Base-by-base conservation (phyloP, 306 rosid genomes). In the Spatholobus suberectus region DNA sequence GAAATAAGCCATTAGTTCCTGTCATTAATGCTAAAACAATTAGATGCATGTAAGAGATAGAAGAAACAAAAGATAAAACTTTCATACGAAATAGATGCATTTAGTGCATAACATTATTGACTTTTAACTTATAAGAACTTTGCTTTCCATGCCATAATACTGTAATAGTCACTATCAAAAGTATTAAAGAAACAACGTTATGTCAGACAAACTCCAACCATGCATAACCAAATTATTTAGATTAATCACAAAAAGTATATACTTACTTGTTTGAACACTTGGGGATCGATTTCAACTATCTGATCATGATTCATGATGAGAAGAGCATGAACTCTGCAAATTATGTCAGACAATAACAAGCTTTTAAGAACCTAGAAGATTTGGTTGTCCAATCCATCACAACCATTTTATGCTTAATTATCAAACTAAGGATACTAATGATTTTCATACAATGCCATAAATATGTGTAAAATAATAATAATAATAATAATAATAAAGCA, bases 241-340 rank as follows among this genome's bases (percentile, higher is more conserved):
- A 80, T 83, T 85, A 76, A 85, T 52, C 77, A 27, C 26, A 77
- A 83, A n/a, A 70, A 68, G 78, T 73, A 83, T 81, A 81, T 83
- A 80, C 86, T 83, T 88, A 88, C 90, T 79, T 88, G 87, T 66
- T 74, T 83, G 73, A 75, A 78, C 34, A 83, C 76, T 82, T 69
- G 82, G 79, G 75, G 83, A 70, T 82, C 1, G 85, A 82, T 83
- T 81, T 86, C 88, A 86, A 78, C 85, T 84, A 84, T 86, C 82
- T 81, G 85, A 58, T 79, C 88, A 86, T 75, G 84, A 86, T 81
- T 86, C 89, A 81, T 70, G 79, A 81, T 72, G 84, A 86, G 81
- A 52, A 83, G 88, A 84, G 83, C 78, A 86, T 77, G 86, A 88
- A 83, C 82, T 88, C 89, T 83, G 84, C 86, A 88, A 77, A 41